Evolutionary conservation across 306 rosid species (phyloP).

Genomic region (Medicago truncatula): DNA sequence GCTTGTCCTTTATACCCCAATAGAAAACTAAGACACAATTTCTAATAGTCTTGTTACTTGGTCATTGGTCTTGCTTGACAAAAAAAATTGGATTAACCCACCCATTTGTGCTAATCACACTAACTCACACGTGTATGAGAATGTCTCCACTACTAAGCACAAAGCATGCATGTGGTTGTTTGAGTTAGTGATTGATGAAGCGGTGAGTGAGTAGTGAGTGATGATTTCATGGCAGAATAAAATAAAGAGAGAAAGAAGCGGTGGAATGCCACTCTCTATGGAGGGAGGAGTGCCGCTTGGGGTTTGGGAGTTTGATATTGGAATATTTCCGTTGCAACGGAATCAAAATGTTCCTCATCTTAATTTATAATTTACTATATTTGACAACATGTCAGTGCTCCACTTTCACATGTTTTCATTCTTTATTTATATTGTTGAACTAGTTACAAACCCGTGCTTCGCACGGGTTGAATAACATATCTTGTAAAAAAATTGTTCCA

Average conservation of each 20-base stretch:
- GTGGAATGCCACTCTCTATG: conserved; percentile 44
- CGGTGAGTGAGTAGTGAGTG: conserved; percentile 21
- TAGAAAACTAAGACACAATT: too few species aligned
- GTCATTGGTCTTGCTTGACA: neutral
- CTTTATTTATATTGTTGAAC: too few species aligned
- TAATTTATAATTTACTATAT: too few species aligned
- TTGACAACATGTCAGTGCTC: neutral
- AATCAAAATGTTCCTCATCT: neutral
- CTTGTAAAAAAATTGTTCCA: too few species aligned
- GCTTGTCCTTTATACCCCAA: neutral
- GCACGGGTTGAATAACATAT: too few species aligned
- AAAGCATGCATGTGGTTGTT: neutral
- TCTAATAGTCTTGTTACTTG: neutral
- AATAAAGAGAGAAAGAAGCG: conserved; percentile 29
- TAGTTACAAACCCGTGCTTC: too few species aligned
- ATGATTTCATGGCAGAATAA: neutral
- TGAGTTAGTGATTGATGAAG: conserved; percentile 30
- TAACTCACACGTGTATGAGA: neutral
- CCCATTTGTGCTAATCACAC: neutral
- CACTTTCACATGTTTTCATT: neutral
- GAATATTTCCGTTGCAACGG: conserved; percentile 4
- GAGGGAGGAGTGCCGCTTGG: conserved; percentile 11
- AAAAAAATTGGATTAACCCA: neutral
- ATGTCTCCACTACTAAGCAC: conserved; percentile 9
- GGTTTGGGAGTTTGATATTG: neutral